Base-by-base conservation (phyloP, 371 early-diverging fungal genomes). In the Phascolomyces articulosus region DNA sequence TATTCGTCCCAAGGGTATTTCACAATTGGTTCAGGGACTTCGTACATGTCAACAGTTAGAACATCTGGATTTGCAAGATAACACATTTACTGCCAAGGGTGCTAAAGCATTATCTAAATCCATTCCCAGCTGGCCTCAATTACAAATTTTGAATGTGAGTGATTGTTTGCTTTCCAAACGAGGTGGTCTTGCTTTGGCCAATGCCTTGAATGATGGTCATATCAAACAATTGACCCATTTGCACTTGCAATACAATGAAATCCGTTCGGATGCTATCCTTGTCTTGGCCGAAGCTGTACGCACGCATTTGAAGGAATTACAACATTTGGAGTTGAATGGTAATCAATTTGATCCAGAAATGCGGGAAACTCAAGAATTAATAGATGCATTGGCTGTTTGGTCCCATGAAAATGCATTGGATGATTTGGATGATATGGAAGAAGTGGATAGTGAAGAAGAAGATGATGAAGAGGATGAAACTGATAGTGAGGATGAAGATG, bases 391-490 rank as follows among this genome's bases (percentile, higher is more conserved):
- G n/a, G 73, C 86, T 55, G 78, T 72, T 38, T 83, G 88, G 70
- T 89, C 84, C 16, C 75, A 91, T 65, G 89, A 84, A 59, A 94
- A 95, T 65, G 92, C 91, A 54, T 78, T 98, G 53, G 97, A 94
- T 44, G 95, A 94, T 58, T 78, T 97, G 56, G 95, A 95, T 60
- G 98, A 98, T 67, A 97, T 97, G 97, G 98, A 96, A 70, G 91
- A 92, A 49, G 74, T 87, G 10, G 88, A 88, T 21, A 89, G 88
- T 27, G 93, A 89, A 40, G 87, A 85, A 55, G 86, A 91, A 44
- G 92, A 90, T 26, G 91, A 90, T 1, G 90, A 89, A 20, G 87
- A 84, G 1, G 89, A 87, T 48, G 85, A 84, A 29, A 54, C 53
- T 13, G 44, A 44, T 4, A n/a, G n/a, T 18, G 91, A 93, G 15